Evolutionary conservation across 1,139 yeast species (phyloP).

Genomic region (Blastobotrys raffinosifermentans): DNA sequence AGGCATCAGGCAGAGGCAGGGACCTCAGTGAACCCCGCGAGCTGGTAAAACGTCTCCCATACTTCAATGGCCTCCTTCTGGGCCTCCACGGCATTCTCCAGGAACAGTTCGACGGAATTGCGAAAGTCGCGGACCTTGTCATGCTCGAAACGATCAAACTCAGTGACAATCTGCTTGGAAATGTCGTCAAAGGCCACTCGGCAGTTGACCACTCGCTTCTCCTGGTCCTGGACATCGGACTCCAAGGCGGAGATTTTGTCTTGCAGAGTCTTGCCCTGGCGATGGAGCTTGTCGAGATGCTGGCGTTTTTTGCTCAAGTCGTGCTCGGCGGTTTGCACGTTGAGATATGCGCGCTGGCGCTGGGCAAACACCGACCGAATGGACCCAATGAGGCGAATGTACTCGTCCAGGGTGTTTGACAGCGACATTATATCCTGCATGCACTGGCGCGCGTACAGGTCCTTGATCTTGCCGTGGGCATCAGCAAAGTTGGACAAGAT

Average conservation of each 20-base stretch:
- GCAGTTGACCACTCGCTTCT: slow-evolving; percentile 49
- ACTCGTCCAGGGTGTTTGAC: slow-evolving; percentile 86
- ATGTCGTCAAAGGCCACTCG: slow-evolving; percentile 57
- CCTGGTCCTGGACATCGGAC: slow-evolving; percentile 54
- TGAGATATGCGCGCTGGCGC: slow-evolving; percentile 62
- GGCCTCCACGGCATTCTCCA: slow-evolving; percentile 86
- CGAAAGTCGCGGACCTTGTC: slow-evolving; percentile 83
- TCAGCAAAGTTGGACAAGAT: slow-evolving; percentile 62
- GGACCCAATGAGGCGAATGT: slow-evolving; percentile 70
- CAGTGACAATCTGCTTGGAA: slow-evolving; percentile 60
- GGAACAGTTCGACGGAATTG: slow-evolving; percentile 80
- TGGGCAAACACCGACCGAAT: slow-evolving; percentile 70
- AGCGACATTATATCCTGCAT: slow-evolving; percentile 82
- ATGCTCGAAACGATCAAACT: slow-evolving; percentile 62
- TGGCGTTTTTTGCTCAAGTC: slow-evolving; percentile 44
- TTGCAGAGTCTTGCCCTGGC: slow-evolving; percentile 54
- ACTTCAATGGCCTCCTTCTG: slow-evolving; percentile 93
- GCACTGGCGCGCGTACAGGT: slow-evolving; percentile 71
- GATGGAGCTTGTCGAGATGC: slow-evolving; percentile 48
- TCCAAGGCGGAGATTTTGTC: slow-evolving; percentile 53
- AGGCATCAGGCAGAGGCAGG: slow-evolving; percentile 3
- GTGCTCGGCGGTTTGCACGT: slow-evolving; percentile 47
- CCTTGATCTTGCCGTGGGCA: slow-evolving; percentile 65
- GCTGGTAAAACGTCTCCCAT: slow-evolving; percentile 71
- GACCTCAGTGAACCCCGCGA: slow-evolving; percentile 4